These are phyloP conservation scores for Boletus reticulatus DNA, from an alignment of 768 basidiomycete genomes.

Conservation along the genomic window DNA sequence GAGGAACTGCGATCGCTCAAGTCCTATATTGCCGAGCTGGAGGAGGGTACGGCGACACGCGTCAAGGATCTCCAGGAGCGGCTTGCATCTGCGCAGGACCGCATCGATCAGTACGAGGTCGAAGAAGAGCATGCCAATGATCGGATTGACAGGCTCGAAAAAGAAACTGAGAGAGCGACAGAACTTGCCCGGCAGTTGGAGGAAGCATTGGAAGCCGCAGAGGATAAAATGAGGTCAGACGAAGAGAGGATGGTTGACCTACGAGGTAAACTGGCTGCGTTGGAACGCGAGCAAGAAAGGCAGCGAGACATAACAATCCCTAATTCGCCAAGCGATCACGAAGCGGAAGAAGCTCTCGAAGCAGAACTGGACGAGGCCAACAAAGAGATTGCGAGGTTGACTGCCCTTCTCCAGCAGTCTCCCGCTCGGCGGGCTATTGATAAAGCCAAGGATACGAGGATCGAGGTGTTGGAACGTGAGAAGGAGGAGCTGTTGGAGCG, in stretches of 20 bases:
- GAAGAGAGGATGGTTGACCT: conserved; percentile 52
- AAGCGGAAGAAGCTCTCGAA: conserved; percentile 63
- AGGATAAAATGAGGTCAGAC: conserved; percentile 66
- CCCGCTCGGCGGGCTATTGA: conserved; percentile 77
- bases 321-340: conserved; percentile 39
- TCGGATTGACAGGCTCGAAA: conserved; percentile 50
- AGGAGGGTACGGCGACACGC: conserved; percentile 52
- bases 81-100: conserved; percentile 45
- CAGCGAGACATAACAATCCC: conserved; percentile 25
- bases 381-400: conserved; percentile 69
- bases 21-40: conserved; percentile 55
- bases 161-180: conserved; percentile 48
- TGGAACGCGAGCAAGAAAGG: conserved; percentile 58
- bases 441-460: conserved; percentile 69
- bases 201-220: conserved; percentile 70
- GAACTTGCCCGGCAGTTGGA: conserved; percentile 69
- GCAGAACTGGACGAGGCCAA: conserved; percentile 75
- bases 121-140: conserved; percentile 49
- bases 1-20: conserved; percentile 42
- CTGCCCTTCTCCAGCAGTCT: conserved; percentile 64
- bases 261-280: conserved; percentile 45
- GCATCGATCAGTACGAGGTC: conserved; percentile 40
- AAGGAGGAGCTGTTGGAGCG: conserved; percentile 75
- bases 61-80: conserved; percentile 58
- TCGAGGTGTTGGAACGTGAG: conserved; percentile 74